Conservation (phyloP, 805 yeast species). For the Kodamaea jinghongensis region DNA sequence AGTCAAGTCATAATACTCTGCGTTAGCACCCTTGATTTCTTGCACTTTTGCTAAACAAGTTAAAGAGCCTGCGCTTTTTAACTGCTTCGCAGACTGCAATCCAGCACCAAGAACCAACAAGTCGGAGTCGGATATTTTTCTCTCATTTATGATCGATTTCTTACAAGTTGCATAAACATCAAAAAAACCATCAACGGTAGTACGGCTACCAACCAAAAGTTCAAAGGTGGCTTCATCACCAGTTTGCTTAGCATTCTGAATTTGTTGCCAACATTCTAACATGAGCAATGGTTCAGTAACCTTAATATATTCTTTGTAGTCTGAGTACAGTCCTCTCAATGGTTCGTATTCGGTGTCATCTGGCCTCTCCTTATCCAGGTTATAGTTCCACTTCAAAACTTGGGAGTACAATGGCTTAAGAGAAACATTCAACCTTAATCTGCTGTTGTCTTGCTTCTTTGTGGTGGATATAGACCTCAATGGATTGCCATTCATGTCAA, state of each 20-base stretch:
- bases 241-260: constrained; percentile 68
- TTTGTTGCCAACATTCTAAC: constrained; percentile 92
- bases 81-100: constrained; percentile 20
- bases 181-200: constrained; percentile 80
- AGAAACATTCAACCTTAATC: constrained; percentile 74
- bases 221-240: constrained; percentile 60
- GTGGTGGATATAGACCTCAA: constrained; percentile 35
- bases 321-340: constrained; percentile 55
- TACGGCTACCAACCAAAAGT: constrained; percentile 71
- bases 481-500: constrained; percentile 45
- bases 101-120: constrained; percentile 49
- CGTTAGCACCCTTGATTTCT: constrained; percentile 62
- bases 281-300: constrained; percentile 77
- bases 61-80: constrained; percentile 29
- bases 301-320: constrained; percentile 63
- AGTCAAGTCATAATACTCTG: constrained; percentile 72
- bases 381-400: constrained; percentile 77
- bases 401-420: constrained; percentile 69
- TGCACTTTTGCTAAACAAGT: constrained; percentile 80
- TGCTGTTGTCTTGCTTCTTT: constrained; percentile 72
- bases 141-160: constrained; percentile 47
- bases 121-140: constrained; percentile 71
- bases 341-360: constrained; percentile 38
- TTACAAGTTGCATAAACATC: constrained; percentile 78
- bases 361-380: constrained; percentile 54